Conservation (phyloP, 1,139 yeast genomes). For the Candida anutae region DNA sequence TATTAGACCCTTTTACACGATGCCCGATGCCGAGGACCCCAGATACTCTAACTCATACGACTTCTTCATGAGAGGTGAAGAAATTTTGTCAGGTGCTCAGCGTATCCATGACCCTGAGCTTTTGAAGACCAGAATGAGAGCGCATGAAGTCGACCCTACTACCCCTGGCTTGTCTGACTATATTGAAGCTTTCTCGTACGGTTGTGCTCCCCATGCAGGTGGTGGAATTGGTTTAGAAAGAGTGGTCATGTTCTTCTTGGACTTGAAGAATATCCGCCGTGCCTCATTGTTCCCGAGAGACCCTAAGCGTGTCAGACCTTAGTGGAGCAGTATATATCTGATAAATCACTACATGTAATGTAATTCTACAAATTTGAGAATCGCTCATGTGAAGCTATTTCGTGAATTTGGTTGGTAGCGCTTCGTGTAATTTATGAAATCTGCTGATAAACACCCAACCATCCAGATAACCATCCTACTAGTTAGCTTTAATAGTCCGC, state of each 20-base stretch:
- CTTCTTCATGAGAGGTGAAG: slow-evolving; percentile 99
- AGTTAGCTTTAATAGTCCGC: background rate
- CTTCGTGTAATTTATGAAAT: too few species aligned
- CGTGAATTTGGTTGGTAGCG: too few species aligned
- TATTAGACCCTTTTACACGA: slow-evolving; percentile 95
- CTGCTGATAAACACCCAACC: background rate
- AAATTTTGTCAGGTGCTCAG: slow-evolving; percentile 96
- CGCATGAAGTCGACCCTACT: slow-evolving; percentile 74
- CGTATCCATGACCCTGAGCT: slow-evolving; percentile 93
- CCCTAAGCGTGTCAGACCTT: slow-evolving; percentile 90
- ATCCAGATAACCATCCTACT: background rate
- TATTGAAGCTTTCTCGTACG: slow-evolving; percentile 85
- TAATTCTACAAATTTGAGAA: too few species aligned
- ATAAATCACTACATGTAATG: too few species aligned
- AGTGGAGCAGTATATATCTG: too few species aligned
- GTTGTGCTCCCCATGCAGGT: slow-evolving; percentile 99
- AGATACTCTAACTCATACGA: slow-evolving; percentile 92
- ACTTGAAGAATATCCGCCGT: slow-evolving; percentile 92
- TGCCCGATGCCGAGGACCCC: slow-evolving; percentile 94
- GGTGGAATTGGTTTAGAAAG: slow-evolving; percentile 99
- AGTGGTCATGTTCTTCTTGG: slow-evolving; percentile 96
- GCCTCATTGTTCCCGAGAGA: slow-evolving; percentile 99
- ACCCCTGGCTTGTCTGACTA: slow-evolving; percentile 84
- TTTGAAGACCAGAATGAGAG: slow-evolving; percentile 72
- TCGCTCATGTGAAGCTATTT: too few species aligned